Evolutionary conservation across 140 eudicot genomes (phyloP).

Genomic region (Ambrosia hybrid): DNA sequence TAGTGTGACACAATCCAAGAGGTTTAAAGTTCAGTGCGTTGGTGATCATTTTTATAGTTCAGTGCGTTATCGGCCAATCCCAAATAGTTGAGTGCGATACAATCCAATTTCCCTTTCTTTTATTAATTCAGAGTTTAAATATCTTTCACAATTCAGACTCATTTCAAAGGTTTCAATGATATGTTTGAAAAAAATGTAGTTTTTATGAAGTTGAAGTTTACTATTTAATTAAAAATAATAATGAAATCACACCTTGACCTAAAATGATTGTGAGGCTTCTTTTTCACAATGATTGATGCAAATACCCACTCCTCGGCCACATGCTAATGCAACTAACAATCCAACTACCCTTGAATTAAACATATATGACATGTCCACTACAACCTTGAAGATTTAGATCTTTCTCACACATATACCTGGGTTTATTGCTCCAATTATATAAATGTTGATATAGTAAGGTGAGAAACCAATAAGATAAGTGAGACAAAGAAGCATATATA

Average conservation of each 20-base stretch:
- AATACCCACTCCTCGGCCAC: constrained; percentile 7
- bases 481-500: no score
- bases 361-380: neutral
- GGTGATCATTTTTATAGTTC: no score
- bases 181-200: neutral
- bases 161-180: neutral
- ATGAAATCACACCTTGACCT: neutral
- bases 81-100: no score
- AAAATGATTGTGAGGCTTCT: constrained; percentile 16
- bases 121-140: neutral
- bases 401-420: neutral
- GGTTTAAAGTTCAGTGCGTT: no score
- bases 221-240: neutral
- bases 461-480: no score
- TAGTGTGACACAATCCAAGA: no score
- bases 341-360: neutral
- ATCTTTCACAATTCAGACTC: neutral
- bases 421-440: neutral
- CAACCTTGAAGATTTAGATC: constrained; percentile 3
- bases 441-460: no score
- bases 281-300: constrained; percentile 13
- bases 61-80: no score
- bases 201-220: neutral
- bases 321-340: neutral
- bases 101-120: neutral